Conservation (phyloP, 139 green algal genomes). For the Picochlorum sp. region DNA sequence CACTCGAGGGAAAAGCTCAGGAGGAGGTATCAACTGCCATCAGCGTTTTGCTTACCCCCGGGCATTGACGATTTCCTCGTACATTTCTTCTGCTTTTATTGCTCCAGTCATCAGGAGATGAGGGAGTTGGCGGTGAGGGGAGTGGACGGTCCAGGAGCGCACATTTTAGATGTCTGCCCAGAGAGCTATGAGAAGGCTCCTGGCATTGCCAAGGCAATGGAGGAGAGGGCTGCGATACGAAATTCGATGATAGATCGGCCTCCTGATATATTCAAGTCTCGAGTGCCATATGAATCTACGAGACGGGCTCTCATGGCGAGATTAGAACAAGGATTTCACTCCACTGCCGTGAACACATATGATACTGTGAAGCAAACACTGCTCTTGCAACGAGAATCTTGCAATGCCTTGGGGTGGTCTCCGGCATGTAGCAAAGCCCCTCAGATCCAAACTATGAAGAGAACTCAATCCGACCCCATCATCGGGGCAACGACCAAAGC, state of each 20-base stretch:
- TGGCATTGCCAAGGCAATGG: constrained; percentile 11
- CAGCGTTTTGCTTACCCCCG: constrained; percentile 23
- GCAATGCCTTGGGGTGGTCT: neutral
- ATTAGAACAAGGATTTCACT: neutral
- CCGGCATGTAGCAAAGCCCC: neutral
- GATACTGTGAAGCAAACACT: neutral
- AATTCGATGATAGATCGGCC: constrained; percentile 15
- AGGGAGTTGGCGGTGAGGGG: constrained; percentile 32
- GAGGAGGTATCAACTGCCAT: constrained; percentile 29
- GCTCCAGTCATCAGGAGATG: constrained; percentile 24
- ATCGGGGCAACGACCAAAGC: neutral
- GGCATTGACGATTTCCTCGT: constrained; percentile 39
- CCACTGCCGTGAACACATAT: neutral
- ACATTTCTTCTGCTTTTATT: constrained; percentile 43
- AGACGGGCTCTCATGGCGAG: neutral
- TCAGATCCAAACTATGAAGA: neutral
- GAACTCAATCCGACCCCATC: neutral
- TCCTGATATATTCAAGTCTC: constrained; percentile 10
- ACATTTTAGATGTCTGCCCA: constrained; percentile 30
- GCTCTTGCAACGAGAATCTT: neutral
- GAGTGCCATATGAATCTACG: neutral
- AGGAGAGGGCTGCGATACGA: constrained; percentile 5
- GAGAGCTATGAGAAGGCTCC: constrained; percentile 10
- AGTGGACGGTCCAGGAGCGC: constrained; percentile 35
- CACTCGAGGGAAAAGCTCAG: constrained; percentile 34